Evolutionary conservation across 768 basidiomycete species (phyloP), one percentile per base, ranked within the genome.

Genomic region (Rhodotorula diobovata): DNA sequence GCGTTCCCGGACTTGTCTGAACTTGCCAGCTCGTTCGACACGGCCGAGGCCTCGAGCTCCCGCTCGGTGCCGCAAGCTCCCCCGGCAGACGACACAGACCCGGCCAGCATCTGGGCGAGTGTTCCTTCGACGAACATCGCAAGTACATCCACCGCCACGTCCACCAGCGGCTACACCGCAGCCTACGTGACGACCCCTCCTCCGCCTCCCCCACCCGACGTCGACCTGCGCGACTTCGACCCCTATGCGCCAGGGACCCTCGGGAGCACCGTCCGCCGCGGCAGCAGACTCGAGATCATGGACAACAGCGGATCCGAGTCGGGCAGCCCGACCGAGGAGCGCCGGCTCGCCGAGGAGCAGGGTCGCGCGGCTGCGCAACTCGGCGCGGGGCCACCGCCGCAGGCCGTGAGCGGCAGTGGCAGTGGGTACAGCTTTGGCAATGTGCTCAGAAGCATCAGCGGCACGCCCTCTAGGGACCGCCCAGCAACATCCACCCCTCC

Each of bases 181-280:
- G 25, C 41, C 5, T 71, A 71, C 62, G 1, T 37, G 4, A 23
- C 35, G 2, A 34, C 54, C 0, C 39, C 70, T 23, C 70, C 70
- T 5, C n/a, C 53, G 4, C 39, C 63, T 6, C 35, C 50, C 12
- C 63, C 63, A 25, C 39, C 59, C 0, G 16, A 53, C 16, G n/a
- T 30, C 43, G 35, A 48, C 39, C 35, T 71, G 18, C 39, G 57
- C 46, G 70, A 71, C 54, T 51, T 71, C 41, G 70, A 71, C 48
- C 70, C 70, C 6, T 67, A 53, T 34, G 32, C 61, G 6, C 60
- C 70, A 1, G 18, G 43, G 21, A 66, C 65, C 2, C 56, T 71
- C 41, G 70, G 70, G 12, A 39, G 56, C 12, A 55, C 50, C 25
- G 50, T 67, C 23, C 25, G 56, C 21, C 41, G 43, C 41, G 43